A percentile compares a stretch with the other conserved stretches of the same genome.
Evolutionary conservation across 345 rosid genomes (phyloP).

Genomic region (Salix viminalis): DNA sequence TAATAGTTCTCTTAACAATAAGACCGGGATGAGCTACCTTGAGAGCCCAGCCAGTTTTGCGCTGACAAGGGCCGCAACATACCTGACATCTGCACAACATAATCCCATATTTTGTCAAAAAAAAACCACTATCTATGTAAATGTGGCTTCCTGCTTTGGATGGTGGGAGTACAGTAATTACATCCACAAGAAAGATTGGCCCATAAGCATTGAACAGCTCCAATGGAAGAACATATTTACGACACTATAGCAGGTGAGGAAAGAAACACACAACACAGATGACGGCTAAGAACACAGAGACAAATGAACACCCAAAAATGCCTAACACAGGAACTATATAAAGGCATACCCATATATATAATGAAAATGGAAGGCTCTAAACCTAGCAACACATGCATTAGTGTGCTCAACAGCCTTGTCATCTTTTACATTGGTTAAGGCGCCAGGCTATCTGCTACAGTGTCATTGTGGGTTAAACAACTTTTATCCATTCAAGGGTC

Average conservation of each 20-base stretch:
- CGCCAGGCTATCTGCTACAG: background rate
- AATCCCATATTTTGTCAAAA: conserved; percentile 29
- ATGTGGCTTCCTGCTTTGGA: background rate
- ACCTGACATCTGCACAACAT: conserved; percentile 56
- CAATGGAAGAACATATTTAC: background rate
- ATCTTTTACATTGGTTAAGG: background rate
- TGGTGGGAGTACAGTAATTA: background rate
- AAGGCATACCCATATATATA: conserved; percentile 4
- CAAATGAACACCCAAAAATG: conserved; percentile 3
- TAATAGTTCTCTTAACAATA: conserved; percentile 74
- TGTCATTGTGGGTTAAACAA: background rate
- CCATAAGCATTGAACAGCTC: background rate
- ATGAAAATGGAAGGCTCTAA: conserved; percentile 4
- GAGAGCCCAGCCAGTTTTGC: conserved; percentile 77
- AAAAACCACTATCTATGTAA: background rate
- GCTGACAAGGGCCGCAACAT: conserved; percentile 56
- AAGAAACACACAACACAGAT: background rate
- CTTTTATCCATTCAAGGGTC: background rate
- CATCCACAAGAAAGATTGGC: background rate
- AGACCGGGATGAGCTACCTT: conserved; percentile 72
- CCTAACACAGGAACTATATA: background rate
- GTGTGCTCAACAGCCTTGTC: conserved; percentile 4
- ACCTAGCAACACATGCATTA: background rate
- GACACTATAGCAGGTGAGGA: background rate
- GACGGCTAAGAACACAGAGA: background rate